Evolutionary conservation across 2,329 filamentous ascomycete species (phyloP), one percentile per base, ranked within the genome.

Genomic region (Neospermospora avenae): DNA sequence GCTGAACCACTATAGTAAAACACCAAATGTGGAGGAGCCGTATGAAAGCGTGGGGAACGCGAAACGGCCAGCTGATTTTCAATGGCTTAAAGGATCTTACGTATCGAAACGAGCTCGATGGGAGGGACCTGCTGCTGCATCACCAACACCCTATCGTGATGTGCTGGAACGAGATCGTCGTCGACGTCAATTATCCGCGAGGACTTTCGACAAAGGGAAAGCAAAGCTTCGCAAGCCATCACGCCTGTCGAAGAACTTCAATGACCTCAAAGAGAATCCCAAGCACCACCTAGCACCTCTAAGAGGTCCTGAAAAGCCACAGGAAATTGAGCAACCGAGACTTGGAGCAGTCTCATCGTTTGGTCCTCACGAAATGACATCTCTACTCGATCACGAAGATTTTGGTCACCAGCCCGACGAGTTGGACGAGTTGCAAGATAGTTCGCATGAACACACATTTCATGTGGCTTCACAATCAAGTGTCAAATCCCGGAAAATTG

Each of bases 1-100:
- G 61, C 51, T 55, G 8, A 60, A 59, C 34, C n/a, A 55, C 37
- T 39, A 59, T 22, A 56, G 20, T 7, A 54, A 44, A 22, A 56
- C 49, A 25, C 35, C 41, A 35, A 34, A 25, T 37, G 41, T 18
- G 14, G 20, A 28, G n/a, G 34, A 35, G 28, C 24, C n/a, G 24
- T 25, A 48, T 2, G 46, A 44, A 13, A 46, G 5, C 16, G 60
- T 35, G 11, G 60, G 51, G 25, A 53, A 58, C 13, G 63, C 41
- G 24, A 71, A 70, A 54, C 60, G 67, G 48, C 34, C 59, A 16
- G 54, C 54, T 14, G 61, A 71, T 58, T 41, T 58, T 24, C 41
- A 64, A 44, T 73, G 71, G 71, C 60, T 73, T 16, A 72, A 69
- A 53, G 69, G 68, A 14, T 68, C 69, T 4, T 66, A 69, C 55